Percentiles rank a stretch among this genome's conserved stretches.
Evolutionary conservation across 495 filamentous ascomycete genomes (phyloP).

Genomic region (Neurospora pannonica): DNA sequence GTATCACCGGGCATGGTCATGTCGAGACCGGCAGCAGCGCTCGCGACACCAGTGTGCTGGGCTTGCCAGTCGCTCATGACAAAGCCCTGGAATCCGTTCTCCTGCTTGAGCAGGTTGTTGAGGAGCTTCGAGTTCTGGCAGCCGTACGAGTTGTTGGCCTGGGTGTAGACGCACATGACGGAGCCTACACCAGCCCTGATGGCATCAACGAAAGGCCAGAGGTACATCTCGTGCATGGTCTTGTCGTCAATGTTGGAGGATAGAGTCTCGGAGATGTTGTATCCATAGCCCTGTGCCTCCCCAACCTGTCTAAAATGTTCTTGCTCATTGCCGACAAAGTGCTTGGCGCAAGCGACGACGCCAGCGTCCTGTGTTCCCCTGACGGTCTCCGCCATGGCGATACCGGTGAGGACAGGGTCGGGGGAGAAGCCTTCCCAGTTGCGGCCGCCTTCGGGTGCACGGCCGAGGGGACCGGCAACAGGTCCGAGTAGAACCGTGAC

Average conservation of each 20-base stretch:
- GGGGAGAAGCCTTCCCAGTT: slow-evolving; percentile 82
- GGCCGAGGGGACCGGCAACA: slow-evolving; percentile 77
- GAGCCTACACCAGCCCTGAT: slow-evolving; percentile 58
- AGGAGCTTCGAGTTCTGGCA: slow-evolving; percentile 75
- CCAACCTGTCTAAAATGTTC: slow-evolving; percentile 74
- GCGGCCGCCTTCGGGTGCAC: slow-evolving; percentile 67
- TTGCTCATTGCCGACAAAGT: slow-evolving; percentile 65
- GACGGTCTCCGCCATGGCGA: slow-evolving; percentile 63
- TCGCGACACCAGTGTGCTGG: slow-evolving; percentile 72
- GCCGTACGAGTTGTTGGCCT: slow-evolving; percentile 77
- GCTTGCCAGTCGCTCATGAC: slow-evolving; percentile 86
- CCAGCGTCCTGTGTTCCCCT: slow-evolving; percentile 77
- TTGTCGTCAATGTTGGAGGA: slow-evolving; percentile 88
- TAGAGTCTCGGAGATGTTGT: slow-evolving; percentile 51
- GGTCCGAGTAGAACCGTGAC: slow-evolving; percentile 82
- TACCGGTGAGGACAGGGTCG: slow-evolving; percentile 68
- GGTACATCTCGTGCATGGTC: slow-evolving; percentile 90
- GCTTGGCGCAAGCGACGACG: slow-evolving; percentile 75
- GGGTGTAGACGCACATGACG: slow-evolving; percentile 92
- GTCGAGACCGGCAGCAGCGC: slow-evolving; percentile 77
- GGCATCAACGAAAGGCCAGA: slow-evolving; percentile 53
- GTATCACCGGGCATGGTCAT: slow-evolving; percentile 95
- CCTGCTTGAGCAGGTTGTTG: slow-evolving; percentile 80
- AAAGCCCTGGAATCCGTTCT: slow-evolving; percentile 92
- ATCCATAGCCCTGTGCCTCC: slow-evolving; percentile 55